A percentile compares a stretch with the other conserved stretches of the same genome.
Conservation (phyloP, 495 filamentous ascomycete species). For the Penicillium flavigenum region DNA sequence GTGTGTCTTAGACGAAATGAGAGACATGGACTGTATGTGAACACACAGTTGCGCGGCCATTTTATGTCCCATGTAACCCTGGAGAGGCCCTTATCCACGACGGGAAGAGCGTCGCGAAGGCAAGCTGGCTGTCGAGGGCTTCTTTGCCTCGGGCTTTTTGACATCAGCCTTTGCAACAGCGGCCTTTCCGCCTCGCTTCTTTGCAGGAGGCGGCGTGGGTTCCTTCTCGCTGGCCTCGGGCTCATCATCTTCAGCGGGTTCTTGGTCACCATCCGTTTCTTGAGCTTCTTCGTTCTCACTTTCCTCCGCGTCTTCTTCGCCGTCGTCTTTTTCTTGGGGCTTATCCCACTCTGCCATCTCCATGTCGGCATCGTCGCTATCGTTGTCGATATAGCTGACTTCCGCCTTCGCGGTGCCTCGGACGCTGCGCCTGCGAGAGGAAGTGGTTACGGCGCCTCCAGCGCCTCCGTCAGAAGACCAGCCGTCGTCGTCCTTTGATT, state of each 20-base stretch:
- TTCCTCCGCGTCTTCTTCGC: conserved; percentile 49
- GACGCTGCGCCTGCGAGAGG: conserved; percentile 44
- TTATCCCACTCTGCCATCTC: conserved; percentile 48
- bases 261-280: conserved; percentile 25
- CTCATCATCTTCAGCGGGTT: conserved; percentile 26
- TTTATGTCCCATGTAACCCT: background rate
- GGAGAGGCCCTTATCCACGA: conserved; percentile 29
- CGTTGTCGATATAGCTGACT: conserved; percentile 56
- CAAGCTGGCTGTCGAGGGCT: conserved; percentile 28
- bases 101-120: conserved; percentile 45
- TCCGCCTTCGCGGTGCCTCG: conserved; percentile 31
- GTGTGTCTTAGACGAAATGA: background rate
- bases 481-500: conserved; percentile 36
- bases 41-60: background rate
- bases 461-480: conserved; percentile 44
- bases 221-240: conserved; percentile 25
- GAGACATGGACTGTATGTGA: background rate
- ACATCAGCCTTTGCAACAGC: conserved; percentile 21
- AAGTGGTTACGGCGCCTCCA: conserved; percentile 19
- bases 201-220: conserved; percentile 25
- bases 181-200: conserved; percentile 25
- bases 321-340: conserved; percentile 38
- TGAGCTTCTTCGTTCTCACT: conserved; percentile 23
- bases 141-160: conserved; percentile 22
- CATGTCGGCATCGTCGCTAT: conserved; percentile 54